A percentile compares a stretch with the other conserved stretches of the same genome.
These are phyloP conservation scores for Sphenostylis stenocarpa DNA, from an alignment of 306 rosid genomes.

Conservation along the genomic window DNA sequence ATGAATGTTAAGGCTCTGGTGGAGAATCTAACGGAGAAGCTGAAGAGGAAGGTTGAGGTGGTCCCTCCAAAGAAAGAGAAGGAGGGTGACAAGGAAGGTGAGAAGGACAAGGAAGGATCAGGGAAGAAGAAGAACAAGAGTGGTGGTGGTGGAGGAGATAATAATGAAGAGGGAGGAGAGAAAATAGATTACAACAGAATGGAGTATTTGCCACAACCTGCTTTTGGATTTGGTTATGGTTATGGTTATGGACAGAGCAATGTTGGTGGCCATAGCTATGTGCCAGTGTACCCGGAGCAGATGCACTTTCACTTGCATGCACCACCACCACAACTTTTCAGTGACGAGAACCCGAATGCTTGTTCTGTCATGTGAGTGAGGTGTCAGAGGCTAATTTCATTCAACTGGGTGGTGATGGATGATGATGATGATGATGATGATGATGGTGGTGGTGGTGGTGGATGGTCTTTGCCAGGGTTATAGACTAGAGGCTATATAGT, in stretches of 20 bases:
- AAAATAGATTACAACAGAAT: slow-evolving; percentile 24
- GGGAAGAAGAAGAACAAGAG: slow-evolving; percentile 43
- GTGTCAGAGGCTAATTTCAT: not conserved
- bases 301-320: slow-evolving; percentile 44
- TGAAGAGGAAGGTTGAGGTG: slow-evolving; percentile 66
- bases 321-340: slow-evolving; percentile 66
- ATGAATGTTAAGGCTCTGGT: slow-evolving; percentile 71
- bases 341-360: slow-evolving; percentile 94
- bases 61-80: slow-evolving; percentile 71
- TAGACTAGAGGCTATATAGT: not conserved
- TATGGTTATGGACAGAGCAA: not conserved
- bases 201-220: slow-evolving; percentile 34
- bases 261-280: slow-evolving; percentile 27
- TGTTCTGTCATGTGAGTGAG: slow-evolving; percentile 72
- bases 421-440: not conserved
- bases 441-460: not conserved
- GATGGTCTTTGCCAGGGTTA: not conserved
- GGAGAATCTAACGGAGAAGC: slow-evolving; percentile 45
- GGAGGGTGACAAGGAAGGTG: slow-evolving; percentile 21
- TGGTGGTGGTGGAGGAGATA: slow-evolving; percentile 23
- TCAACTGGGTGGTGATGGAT: slow-evolving; percentile 9
- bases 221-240: slow-evolving; percentile 27
- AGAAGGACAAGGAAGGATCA: slow-evolving; percentile 17
- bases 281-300: slow-evolving; percentile 39
- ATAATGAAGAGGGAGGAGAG: slow-evolving; percentile 24